These are phyloP conservation scores for Clarireedia hainanense DNA, from an alignment of 2,329 filamentous ascomycete genomes.

Conservation along the genomic window DNA sequence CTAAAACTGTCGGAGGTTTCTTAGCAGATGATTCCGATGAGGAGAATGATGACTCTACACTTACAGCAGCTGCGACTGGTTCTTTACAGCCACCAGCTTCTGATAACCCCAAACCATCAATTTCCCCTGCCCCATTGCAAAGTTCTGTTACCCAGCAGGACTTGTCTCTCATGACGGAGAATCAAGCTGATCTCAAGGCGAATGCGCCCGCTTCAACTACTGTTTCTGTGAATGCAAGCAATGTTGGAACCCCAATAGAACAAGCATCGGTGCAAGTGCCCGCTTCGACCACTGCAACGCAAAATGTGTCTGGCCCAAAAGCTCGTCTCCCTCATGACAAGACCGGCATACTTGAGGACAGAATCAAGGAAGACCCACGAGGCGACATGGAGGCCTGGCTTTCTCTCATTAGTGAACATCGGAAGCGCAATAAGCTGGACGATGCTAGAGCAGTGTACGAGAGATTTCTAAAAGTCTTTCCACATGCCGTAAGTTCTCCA, in stretches of 20 bases:
- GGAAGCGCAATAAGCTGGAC: conserved; percentile 72
- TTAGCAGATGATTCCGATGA: conserved; percentile 32
- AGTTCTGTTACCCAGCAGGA: conserved; percentile 24
- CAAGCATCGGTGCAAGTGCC: conserved; percentile 23
- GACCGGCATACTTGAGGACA: conserved; percentile 61
- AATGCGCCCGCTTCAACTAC: conserved; percentile 16
- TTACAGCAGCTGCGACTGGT: conserved; percentile 16
- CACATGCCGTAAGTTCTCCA: conserved; percentile 67
- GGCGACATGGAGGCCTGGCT: conserved; percentile 92
- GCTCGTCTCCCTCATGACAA: conserved; percentile 31
- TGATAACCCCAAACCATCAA: conserved; percentile 23
- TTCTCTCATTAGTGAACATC: conserved; percentile 76
- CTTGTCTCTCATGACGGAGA: conserved; percentile 18
- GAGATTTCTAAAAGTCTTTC: conserved; percentile 81
- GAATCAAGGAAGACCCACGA: conserved; percentile 84
- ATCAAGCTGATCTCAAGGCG: conserved; percentile 25
- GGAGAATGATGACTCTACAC: conserved; percentile 25
- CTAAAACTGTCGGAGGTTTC: conserved; percentile 30
- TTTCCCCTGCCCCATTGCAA: conserved; percentile 27
- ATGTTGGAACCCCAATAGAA: conserved; percentile 16
- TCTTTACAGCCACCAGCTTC: conserved; percentile 21
- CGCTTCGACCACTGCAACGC: conserved; percentile 15
- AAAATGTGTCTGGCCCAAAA: conserved; percentile 25
- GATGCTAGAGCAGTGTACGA: conserved; percentile 75
- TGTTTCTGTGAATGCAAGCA: conserved; percentile 23